Percentiles rank a stretch among this genome's conserved stretches.
Evolutionary conservation across 495 filamentous ascomycete species (phyloP).

Genomic region (Collariella sp.): DNA sequence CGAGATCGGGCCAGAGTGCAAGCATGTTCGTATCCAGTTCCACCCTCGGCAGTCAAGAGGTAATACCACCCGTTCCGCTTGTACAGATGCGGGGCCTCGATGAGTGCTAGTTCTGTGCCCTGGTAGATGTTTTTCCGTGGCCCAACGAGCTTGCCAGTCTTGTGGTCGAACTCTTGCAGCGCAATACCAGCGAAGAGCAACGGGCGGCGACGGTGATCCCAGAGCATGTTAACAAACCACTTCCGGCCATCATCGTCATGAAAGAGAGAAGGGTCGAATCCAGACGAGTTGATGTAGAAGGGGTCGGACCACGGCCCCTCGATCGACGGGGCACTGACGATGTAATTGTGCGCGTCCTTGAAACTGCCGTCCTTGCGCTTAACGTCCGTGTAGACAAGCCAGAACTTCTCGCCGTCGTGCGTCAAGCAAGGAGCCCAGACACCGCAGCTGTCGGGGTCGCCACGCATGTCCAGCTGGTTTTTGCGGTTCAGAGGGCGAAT

Average conservation of each 20-base stretch:
- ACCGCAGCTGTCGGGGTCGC: conserved; percentile 49
- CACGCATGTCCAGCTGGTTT: conserved; percentile 54
- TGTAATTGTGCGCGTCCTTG: conserved; percentile 50
- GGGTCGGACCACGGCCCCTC: conserved; percentile 51
- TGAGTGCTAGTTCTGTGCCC: conserved; percentile 46
- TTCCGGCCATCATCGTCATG: conserved; percentile 49
- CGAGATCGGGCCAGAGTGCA: conserved; percentile 45
- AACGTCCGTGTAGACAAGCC: conserved; percentile 48
- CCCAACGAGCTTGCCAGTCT: conserved; percentile 36
- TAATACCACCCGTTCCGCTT: conserved; percentile 59
- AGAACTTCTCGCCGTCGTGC: conserved; percentile 51
- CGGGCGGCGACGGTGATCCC: conserved; percentile 44
- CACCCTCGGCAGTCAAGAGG: conserved; percentile 58
- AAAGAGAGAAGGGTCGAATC: conserved; percentile 52
- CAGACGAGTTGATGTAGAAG: conserved; percentile 43
- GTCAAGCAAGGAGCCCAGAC: conserved; percentile 56
- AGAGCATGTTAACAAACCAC: conserved; percentile 48
- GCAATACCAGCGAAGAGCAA: conserved; percentile 39
- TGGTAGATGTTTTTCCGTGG: conserved; percentile 45
- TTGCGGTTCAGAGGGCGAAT: conserved; percentile 51
- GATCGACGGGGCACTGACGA: conserved; percentile 38
- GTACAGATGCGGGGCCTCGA: conserved; percentile 58
- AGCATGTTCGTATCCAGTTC: conserved; percentile 51
- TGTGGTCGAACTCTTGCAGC: conserved; percentile 42
- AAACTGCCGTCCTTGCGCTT: conserved; percentile 49